Base-by-base conservation (phyloP, 176 grass and related monocot species). In the Zoysia japonica region DNA sequence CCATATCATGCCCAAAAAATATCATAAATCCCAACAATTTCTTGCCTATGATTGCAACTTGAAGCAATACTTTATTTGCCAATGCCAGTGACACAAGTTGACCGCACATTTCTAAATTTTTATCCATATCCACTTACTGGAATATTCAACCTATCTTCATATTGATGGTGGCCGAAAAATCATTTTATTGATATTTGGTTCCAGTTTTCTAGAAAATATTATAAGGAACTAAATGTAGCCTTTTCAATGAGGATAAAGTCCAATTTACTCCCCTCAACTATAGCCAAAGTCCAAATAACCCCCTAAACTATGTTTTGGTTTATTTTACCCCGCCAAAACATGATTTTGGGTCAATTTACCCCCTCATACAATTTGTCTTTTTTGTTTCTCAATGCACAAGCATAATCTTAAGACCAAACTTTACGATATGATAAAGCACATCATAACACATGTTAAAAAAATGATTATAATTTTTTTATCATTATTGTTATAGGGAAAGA, bases 151-250 rank as follows among this genome's bases (percentile, higher is more conserved):
- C 5, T 57, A 57, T n/a, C 4, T 16, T 54, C 14, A 16, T 16
- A 14, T 54, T 50, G 52, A 67, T 79, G 28, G 62, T 39, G 6
- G 19, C 14, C 6, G 67, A 73, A 16, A 45, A 54, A 16, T 28
- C 2, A 7, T 76, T 75, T 70, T 72, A 44, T 9, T 43, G 9
- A 61, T 19, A 14, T 28, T 49, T 38, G 35, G 50, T 68, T 60
- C 47, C 12, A 69, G 1, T 70, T 84, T 74, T 44, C 51, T 53
- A 14, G 6, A 68, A 82, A 80, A 72, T 11, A 16, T 35, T 71
- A 63, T 68, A 55, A 47, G 12, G 37, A 84, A 65, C 46, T 11
- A 55, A 80, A 78, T 45, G 15, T 64, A 84, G 56, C 35, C 39
- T 84, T 28, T 28, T 28, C 28, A 28, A 28, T 28, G 28, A 28